Conservation (phyloP, 2,329 filamentous ascomycete genomes). For the Davidsoniella virescens region DNA sequence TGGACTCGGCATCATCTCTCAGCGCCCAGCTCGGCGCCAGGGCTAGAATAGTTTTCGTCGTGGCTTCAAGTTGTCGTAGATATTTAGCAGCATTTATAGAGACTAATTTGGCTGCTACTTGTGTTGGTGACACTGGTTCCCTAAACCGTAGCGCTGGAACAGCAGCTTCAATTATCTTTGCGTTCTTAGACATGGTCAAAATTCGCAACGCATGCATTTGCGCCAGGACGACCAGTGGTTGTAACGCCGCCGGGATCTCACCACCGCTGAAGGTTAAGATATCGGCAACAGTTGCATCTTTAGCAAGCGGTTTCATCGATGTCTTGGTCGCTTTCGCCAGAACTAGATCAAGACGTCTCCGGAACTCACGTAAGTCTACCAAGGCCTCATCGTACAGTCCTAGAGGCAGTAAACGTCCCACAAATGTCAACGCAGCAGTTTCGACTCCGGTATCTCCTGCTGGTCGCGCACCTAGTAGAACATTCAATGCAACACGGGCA, state of each 20-base stretch:
- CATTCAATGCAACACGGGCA: conserved; percentile 48
- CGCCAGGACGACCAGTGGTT: conserved; percentile 41
- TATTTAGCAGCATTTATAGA: conserved; percentile 31
- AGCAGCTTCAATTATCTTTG: conserved; percentile 39
- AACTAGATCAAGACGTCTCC: conserved; percentile 38
- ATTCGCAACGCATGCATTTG: conserved; percentile 51
- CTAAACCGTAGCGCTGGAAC: conserved; percentile 38
- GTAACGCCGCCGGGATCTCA: conserved; percentile 26
- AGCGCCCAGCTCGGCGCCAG: conserved; percentile 51
- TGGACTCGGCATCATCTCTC: conserved; percentile 41
- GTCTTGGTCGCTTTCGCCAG: conserved; percentile 15
- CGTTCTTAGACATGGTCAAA: conserved; percentile 42
- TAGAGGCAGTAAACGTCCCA: conserved; percentile 48
- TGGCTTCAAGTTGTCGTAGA: conserved; percentile 47
- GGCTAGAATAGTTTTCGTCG: conserved; percentile 49
- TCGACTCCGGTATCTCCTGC: conserved; percentile 46
- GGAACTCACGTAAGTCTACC: conserved; percentile 52
- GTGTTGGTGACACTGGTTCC: conserved; percentile 17
- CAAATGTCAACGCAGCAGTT: conserved; percentile 53
- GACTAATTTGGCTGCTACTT: conserved; percentile 5
- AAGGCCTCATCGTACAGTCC: conserved; percentile 51
- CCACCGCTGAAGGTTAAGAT: conserved; percentile 44
- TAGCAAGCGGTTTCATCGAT: conserved; percentile 21
- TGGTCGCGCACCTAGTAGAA: conserved; percentile 25
- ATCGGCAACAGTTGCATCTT: conserved; percentile 23